These are phyloP conservation scores for Pyrus hybrid DNA, from an alignment of 331 rosid species.

Conservation along the genomic window DNA sequence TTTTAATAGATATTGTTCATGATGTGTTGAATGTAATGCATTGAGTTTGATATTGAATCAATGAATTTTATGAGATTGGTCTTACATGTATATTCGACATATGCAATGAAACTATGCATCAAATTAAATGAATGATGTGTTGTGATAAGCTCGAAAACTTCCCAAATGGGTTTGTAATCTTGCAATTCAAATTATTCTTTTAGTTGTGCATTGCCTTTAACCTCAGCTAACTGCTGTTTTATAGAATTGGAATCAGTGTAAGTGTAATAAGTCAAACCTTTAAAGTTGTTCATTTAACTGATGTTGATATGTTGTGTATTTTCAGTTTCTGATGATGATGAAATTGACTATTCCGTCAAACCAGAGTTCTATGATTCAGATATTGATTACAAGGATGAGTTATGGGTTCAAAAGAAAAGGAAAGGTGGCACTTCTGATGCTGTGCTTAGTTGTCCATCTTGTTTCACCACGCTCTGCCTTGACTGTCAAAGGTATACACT, in stretches of 20 bases:
- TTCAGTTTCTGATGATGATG: conserved; percentile 78
- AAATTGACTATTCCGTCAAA: conserved; percentile 69
- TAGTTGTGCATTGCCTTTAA: not conserved
- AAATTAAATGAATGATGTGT: not conserved
- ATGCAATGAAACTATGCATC: not conserved
- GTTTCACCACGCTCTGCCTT: conserved; percentile 76
- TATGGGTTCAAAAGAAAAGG: conserved; percentile 61
- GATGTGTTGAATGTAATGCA: not conserved
- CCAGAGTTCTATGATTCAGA: conserved; percentile 72
- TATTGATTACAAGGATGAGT: conserved; percentile 59
- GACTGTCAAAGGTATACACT: conserved; percentile 63
- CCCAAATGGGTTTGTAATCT: not conserved
- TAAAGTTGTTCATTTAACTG: not conserved
- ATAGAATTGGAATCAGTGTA: not conserved
- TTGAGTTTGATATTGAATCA: not conserved
- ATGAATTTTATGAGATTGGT: too few relatives aligned
- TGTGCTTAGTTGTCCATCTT: conserved; percentile 81
- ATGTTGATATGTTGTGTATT: conserved; percentile 6
- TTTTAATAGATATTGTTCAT: not conserved
- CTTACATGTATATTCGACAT: not conserved
- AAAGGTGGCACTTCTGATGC: conserved; percentile 57
- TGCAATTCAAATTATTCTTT: not conserved
- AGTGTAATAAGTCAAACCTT: not conserved
- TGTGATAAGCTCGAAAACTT: not conserved
- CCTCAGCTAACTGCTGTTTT: not conserved